phyloP scores from a whole-genome alignment of 495 filamentous ascomycete genomes.

The Glonium stellatum region DNA sequence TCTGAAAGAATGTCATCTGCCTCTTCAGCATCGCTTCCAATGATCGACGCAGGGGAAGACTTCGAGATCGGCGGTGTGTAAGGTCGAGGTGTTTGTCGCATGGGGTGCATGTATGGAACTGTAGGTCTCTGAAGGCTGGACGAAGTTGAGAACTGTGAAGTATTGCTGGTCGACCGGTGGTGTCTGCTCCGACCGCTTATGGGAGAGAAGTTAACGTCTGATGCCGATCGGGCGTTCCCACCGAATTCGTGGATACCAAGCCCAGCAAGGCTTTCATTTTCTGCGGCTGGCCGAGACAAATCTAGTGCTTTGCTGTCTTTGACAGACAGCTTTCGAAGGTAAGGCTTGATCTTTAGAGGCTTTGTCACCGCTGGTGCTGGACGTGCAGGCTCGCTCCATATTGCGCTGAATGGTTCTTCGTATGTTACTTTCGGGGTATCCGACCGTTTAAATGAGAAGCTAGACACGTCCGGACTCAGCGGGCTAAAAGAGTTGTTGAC shows the following conservation, averaged over 20 bases:
- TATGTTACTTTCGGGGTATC: constrained; percentile 35
- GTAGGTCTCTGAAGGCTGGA: constrained; percentile 45
- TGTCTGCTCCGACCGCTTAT: constrained; percentile 39
- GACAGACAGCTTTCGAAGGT: constrained; percentile 47
- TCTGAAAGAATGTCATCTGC: constrained; percentile 33
- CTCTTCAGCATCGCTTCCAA: constrained; percentile 38
- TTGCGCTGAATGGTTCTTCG: constrained; percentile 26
- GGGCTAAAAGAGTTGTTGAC: constrained; percentile 22
- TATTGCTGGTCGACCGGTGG: constrained; percentile 49
- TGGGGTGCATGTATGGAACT: constrained; percentile 51
- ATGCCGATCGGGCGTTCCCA: constrained; percentile 36
- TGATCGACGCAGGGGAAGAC: constrained; percentile 45
- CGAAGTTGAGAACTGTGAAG: constrained; percentile 49
- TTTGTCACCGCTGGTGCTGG: constrained; percentile 19
- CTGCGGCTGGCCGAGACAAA: constrained; percentile 48
- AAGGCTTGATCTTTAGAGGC: constrained; percentile 48
- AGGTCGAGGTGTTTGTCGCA: constrained; percentile 52
- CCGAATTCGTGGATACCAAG: constrained; percentile 46
- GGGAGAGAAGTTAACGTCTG: constrained; percentile 34
- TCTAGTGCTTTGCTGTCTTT: constrained; percentile 48
- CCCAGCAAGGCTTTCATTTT: constrained; percentile 50
- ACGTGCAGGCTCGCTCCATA: constrained; percentile 5
- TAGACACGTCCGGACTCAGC: constrained; percentile 9
- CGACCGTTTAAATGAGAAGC: constrained; percentile 30
- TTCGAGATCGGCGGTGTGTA: constrained; percentile 51